Evolutionary conservation across 2,329 filamentous ascomycete genomes (phyloP).

Genomic region (Fusarium subtropicale): DNA sequence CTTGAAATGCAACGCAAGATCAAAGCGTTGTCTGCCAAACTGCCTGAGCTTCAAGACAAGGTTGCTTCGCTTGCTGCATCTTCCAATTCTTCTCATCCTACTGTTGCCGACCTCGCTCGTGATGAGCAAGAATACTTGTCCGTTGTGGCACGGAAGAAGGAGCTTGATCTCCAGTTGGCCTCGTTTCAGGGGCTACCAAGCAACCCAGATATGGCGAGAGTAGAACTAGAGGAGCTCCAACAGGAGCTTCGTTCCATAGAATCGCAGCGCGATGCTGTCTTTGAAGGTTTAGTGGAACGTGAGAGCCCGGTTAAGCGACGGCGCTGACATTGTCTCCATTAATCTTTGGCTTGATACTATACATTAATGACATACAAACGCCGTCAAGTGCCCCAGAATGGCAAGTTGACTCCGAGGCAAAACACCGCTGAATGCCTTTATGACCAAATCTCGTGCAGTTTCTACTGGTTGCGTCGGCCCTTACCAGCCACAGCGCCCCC

Average conservation of each 20-base stretch:
- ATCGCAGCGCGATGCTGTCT: constrained; percentile 75
- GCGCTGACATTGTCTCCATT: constrained; percentile 43
- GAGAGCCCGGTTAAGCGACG: constrained; percentile 64
- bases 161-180: constrained; percentile 70
- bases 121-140: constrained; percentile 70
- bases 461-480: constrained; percentile 61
- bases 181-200: constrained; percentile 79
- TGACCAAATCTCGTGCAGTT: constrained; percentile 14
- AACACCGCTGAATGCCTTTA: constrained; percentile 18
- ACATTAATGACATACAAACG: constrained; percentile 30
- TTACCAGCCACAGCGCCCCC: constrained; percentile 77
- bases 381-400: constrained; percentile 2
- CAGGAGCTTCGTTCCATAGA: constrained; percentile 71
- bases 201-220: constrained; percentile 74
- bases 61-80: constrained; percentile 56
- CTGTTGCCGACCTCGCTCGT: constrained; percentile 67
- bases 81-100: constrained; percentile 55
- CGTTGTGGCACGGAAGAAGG: constrained; percentile 68
- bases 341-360: constrained; percentile 32
- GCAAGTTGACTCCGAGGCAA: constrained; percentile 13
- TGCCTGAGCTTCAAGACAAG: constrained; percentile 71
- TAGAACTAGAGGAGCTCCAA: constrained; percentile 76
- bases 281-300: constrained; percentile 76
- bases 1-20: constrained; percentile 77
- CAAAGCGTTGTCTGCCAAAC: constrained; percentile 72